Conservation (phyloP, 306 rosid species). For the Fragaria nilgerrensis region DNA sequence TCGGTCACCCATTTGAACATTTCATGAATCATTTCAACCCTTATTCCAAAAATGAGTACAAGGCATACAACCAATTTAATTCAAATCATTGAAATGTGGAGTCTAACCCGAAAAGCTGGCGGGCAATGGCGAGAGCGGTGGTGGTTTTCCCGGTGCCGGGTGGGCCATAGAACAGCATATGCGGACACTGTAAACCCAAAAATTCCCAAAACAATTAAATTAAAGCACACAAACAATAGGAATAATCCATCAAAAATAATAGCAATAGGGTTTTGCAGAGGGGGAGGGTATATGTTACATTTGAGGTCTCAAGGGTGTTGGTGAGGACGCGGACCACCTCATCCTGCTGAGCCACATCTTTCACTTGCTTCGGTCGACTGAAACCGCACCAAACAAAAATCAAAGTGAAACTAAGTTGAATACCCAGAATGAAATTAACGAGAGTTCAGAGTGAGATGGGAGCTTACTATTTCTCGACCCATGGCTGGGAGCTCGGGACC, state of each 20-base stretch:
- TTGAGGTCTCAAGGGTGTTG: constrained; percentile 81
- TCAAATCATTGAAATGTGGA: background rate
- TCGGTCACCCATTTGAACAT: background rate
- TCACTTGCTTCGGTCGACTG: constrained; percentile 92
- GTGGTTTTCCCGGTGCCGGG: constrained; percentile 97
- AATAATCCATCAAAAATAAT: background rate
- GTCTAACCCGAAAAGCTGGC: constrained; percentile 73
- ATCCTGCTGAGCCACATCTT: constrained; percentile 91
- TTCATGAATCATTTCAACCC: background rate
- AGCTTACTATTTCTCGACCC: constrained; percentile 92
- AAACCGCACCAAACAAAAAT: background rate
- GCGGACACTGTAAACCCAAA: constrained; percentile 58
- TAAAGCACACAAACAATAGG: background rate
- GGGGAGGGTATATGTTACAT: constrained; percentile 36
- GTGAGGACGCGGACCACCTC: constrained; percentile 94
- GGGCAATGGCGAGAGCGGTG: constrained; percentile 87
- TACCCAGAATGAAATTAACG: background rate
- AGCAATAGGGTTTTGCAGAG: constrained; percentile 1
- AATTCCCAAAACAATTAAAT: background rate
- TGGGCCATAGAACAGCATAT: constrained; percentile 96
- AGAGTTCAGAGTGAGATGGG: background rate
- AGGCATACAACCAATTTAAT: background rate
- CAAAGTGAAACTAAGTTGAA: background rate
- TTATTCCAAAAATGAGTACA: background rate
- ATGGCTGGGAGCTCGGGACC: constrained; percentile 75